Percentiles rank a stretch among this genome's conserved stretches.
phyloP scores from a whole-genome alignment of 2,329 filamentous ascomycete genomes.

The Cercospora brassicicola region DNA sequence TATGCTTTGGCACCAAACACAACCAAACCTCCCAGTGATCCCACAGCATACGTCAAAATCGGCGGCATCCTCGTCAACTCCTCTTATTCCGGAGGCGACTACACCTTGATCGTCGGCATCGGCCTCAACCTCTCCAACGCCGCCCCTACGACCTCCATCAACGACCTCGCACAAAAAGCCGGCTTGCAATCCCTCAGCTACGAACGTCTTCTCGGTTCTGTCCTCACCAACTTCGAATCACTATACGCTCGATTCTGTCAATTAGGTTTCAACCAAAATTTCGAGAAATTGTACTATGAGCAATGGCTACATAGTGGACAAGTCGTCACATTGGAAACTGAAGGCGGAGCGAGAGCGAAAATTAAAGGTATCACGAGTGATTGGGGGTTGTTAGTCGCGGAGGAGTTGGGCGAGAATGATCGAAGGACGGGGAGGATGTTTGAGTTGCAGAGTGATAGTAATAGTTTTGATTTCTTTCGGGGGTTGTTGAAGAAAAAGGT shows the following conservation, averaged over 20 bases:
- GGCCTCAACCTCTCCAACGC: constrained; percentile 89
- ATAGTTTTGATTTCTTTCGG: constrained; percentile 97
- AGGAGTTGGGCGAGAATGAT: constrained; percentile 76
- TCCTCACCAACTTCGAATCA: constrained; percentile 74
- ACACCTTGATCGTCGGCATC: constrained; percentile 78
- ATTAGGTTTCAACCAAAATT: constrained; percentile 68
- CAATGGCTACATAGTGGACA: constrained; percentile 78
- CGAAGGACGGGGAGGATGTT: constrained; percentile 73
- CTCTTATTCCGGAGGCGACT: constrained; percentile 71
- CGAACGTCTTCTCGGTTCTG: constrained; percentile 78
- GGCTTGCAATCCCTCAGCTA: constrained; percentile 52
- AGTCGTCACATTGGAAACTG: constrained; percentile 73
- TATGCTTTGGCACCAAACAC: constrained; percentile 42
- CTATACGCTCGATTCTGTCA: constrained; percentile 74
- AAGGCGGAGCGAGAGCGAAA: constrained; percentile 70
- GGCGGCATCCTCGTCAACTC: constrained; percentile 91
- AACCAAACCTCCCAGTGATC: constrained; percentile 50
- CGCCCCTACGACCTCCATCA: constrained; percentile 82
- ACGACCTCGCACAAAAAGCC: constrained; percentile 60
- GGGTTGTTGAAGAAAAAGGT: constrained; percentile 80
- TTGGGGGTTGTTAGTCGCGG: constrained; percentile 81
- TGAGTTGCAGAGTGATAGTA: constrained; percentile 91
- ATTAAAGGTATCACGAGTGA: constrained; percentile 89
- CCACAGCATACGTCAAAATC: constrained; percentile 82
- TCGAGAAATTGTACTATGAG: constrained; percentile 76